Base-by-base conservation (phyloP, 2,329 filamentous ascomycete species). In the Fusarium kyushuense region DNA sequence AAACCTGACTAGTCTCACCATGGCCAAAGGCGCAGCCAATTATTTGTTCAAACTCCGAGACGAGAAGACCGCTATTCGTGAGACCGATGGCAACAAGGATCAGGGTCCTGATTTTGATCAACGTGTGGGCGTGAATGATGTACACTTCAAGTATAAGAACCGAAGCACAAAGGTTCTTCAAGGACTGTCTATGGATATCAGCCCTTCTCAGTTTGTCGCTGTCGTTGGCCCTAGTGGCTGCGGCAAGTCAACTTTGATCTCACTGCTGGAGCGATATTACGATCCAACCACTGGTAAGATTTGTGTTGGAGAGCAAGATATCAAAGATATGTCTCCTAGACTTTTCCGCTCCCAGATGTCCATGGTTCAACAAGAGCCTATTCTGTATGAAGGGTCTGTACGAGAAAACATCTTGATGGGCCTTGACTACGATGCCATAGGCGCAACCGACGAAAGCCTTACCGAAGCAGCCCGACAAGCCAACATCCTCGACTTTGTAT, bases 241-340 rank as follows among this genome's bases (percentile, higher is more conserved):
- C 64, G 86, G 86, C 1, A 89, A 89, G 69, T 87, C 84, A 3
- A 89, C 87, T 4, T 83, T 86, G 40, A 81, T 91, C 43, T 81
- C 83, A 8, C 76, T 85, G 7, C 72, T 85, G 0, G 79, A 85
- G 64, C 78, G 83, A 16, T 83, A 82, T 64, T 81, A 82, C 62
- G 77, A 80, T 33, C 76, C 78, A 1, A 75, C 71, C 2, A 65
- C 69, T 1, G 79, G 80, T 14, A 48, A 53, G 16, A 70, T 81
- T 29, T 63, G 60, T 6, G 63, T 74, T 21, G 75, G 79, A 9
- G 68, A 63, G 13, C 36, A 65, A 6, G 75, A 79, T 33, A 62
- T 77, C 23, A 72, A 68, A 14, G 54, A 60, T 1, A 41, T 73
- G 23, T 30, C 73, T 65, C 57, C 72, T 73, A 9, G 74, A 11